phyloP scores from a whole-genome alignment of 352 stramenopile genomes.

The Pythium biforme region DNA sequence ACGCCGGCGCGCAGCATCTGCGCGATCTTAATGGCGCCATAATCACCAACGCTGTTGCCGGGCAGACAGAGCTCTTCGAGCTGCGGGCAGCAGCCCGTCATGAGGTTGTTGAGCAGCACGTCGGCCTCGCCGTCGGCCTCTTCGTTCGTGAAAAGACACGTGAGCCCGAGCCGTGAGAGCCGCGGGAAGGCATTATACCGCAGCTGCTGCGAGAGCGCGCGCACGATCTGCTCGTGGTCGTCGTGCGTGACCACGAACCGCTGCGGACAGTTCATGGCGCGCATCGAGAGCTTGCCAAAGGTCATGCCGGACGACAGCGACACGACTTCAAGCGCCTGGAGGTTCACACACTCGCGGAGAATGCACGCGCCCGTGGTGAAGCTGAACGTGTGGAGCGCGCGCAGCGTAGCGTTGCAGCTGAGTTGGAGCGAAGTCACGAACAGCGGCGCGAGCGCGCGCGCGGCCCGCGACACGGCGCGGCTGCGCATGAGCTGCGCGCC shows the following conservation, averaged over 20 bases:
- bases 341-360: conserved; percentile 60
- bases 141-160: conserved; percentile 86
- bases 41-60: conserved; percentile 85
- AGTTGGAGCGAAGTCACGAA: conserved; percentile 77
- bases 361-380: conserved; percentile 32
- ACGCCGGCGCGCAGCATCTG: conserved; percentile 80
- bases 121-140: conserved; percentile 81
- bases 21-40: conserved; percentile 75
- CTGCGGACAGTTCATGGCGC: conserved; percentile 78
- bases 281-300: conserved; percentile 85
- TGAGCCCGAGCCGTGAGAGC: conserved; percentile 63
- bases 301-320: conserved; percentile 79
- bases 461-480: conserved; percentile 50
- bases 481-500: conserved; percentile 77
- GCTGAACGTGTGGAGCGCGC: conserved; percentile 44
- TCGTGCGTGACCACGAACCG: conserved; percentile 86
- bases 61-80: conserved; percentile 79
- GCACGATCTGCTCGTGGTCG: conserved; percentile 84
- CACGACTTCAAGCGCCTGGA: conserved; percentile 73
- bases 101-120: conserved; percentile 78
- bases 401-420: conserved; percentile 76
- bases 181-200: conserved; percentile 50
- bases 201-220: conserved; percentile 69
- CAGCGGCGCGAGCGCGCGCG: conserved; percentile 40
- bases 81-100: conserved; percentile 70